Percentiles rank a stretch among this genome's conserved stretches.
phyloP scores from a whole-genome alignment of 1,284 basidiomycete genomes.

The Cryptococcus floricola region DNA sequence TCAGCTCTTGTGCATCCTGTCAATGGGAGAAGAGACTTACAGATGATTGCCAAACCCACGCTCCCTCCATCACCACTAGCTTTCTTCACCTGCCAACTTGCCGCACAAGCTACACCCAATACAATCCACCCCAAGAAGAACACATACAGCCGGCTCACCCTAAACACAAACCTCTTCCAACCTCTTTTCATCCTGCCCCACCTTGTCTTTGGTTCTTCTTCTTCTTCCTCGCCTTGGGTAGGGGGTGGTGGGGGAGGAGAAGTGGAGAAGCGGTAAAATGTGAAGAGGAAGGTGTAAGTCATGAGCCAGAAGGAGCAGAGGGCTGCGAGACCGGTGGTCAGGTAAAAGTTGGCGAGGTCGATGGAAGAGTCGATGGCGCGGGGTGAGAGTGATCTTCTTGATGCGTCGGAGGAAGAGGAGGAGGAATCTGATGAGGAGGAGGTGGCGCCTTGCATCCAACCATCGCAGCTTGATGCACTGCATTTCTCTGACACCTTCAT shows the following conservation, averaged over 20 bases:
- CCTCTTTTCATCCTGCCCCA: not conserved
- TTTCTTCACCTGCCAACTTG: constrained; percentile 3
- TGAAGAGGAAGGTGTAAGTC: constrained; percentile 18
- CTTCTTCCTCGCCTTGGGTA: not conserved
- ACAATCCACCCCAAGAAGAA: constrained; percentile 12
- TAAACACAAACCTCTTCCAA: constrained; percentile 11
- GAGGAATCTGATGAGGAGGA: constrained; percentile 3
- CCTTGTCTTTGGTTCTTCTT: not conserved
- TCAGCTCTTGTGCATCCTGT: not conserved
- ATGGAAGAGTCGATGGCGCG: constrained; percentile 1
- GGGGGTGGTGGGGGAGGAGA: not conserved
- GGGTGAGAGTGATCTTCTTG: not conserved
- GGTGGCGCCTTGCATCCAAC: constrained; percentile 13
- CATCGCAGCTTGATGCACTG: constrained; percentile 11
- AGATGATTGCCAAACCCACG: constrained; percentile 8
- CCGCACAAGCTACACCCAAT: constrained; percentile 11
- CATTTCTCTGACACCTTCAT: constrained; percentile 14
- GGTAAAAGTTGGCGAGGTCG: constrained; percentile 16
- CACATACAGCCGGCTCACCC: constrained; percentile 10
- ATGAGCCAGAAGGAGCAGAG: constrained; percentile 19
- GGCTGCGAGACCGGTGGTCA: constrained; percentile 19
- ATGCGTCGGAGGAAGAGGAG: not conserved
- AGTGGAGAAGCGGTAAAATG: constrained; percentile 12
- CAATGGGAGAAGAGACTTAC: constrained; percentile 4
- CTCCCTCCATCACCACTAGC: constrained; percentile 2